Evolutionary conservation across 1,284 basidiomycete species (phyloP).

Genomic region (Caloboletus inedulis): DNA sequence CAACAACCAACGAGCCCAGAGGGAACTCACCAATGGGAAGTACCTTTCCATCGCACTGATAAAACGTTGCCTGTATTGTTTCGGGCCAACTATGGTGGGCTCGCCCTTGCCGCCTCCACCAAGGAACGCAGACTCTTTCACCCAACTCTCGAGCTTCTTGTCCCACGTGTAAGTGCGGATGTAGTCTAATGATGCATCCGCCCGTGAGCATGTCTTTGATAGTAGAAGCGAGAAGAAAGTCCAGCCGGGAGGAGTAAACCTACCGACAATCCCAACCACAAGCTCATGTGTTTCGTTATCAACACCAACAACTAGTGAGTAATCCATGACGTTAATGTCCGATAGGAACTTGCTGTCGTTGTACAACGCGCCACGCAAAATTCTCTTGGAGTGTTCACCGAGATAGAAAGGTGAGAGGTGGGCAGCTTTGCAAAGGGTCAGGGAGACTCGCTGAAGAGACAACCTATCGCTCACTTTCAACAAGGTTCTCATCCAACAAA

Average conservation of each 20-base stretch:
- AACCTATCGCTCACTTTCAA: conserved; percentile 55
- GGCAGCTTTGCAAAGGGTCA: conserved; percentile 45
- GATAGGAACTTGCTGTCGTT: conserved; percentile 95
- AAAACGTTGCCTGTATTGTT: conserved; percentile 85
- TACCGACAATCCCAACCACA: conserved; percentile 95
- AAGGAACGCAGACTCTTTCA: conserved; percentile 91
- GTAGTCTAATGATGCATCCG: conserved; percentile 59
- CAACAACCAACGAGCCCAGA: neutral
- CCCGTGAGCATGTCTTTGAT: conserved; percentile 2
- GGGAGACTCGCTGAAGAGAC: neutral
- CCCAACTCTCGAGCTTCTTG: conserved; percentile 97
- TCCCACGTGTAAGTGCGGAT: conserved; percentile 96
- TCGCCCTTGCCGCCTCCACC: conserved; percentile 80
- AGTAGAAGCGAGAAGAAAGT: neutral
- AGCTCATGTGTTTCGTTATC: conserved; percentile 81
- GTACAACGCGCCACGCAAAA: conserved; percentile 85
- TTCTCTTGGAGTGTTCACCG: conserved; percentile 92
- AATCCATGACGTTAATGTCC: conserved; percentile 99
- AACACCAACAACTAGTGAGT: conserved; percentile 94
- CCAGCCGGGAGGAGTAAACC: conserved; percentile 28
- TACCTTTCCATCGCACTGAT: conserved; percentile 91
- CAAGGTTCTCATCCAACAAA: conserved; percentile 89
- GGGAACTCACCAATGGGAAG: conserved; percentile 68
- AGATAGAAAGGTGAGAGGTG: conserved; percentile 86
- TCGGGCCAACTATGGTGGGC: conserved; percentile 88